Evolutionary conservation across 2,329 filamentous ascomycete species (phyloP), one percentile per base, ranked within the genome.

Genomic region (Paracorniculantispora psalliotae): DNA sequence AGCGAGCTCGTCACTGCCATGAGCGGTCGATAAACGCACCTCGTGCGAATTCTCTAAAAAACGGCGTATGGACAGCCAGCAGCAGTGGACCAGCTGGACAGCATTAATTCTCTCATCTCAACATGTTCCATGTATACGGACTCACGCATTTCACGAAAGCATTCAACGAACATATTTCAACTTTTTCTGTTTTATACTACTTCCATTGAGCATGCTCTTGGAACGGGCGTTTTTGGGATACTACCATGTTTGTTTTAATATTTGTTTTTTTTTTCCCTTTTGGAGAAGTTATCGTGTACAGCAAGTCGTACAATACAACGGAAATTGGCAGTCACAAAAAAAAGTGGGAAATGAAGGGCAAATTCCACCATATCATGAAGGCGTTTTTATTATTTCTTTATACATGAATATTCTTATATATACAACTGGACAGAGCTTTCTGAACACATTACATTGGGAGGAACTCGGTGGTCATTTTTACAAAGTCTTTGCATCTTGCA

Each of bases 1-100:
- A 84, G 86, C 65, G 83, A 87, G 72, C 76, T 87, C 23, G 82
- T 87, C 47, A 85, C 83, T 53, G 84, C 84, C 35, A 79, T 84
- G 71, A 68, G 82, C 64, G 76, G 80, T 55, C 77, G 79, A 65
- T 84, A 65, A 69, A 6, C 41, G 15, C 25, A 17, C 35, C 13
- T 15, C 26, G 8, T 33, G 15, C 13, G 47, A n/a, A 19, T 26
- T 39, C 13, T 4, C 7, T 10, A 43, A 43, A 43, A 57, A 57
- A 57, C 41, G 55, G 47, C 19, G 47, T 46, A 25, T 15, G 37
- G 9, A 25, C 25, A 25, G 30, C 46, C 33, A 49, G 44, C 26
- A 44, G n/a, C 55, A 35, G 47, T 26, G 47, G 35, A 44, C 21
- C 26, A 43, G 25, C 47, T 51, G 46, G 19, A 9, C 19, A 50